Base-by-base conservation (phyloP, 768 basidiomycete genomes). In the Boletus sp. region DNA sequence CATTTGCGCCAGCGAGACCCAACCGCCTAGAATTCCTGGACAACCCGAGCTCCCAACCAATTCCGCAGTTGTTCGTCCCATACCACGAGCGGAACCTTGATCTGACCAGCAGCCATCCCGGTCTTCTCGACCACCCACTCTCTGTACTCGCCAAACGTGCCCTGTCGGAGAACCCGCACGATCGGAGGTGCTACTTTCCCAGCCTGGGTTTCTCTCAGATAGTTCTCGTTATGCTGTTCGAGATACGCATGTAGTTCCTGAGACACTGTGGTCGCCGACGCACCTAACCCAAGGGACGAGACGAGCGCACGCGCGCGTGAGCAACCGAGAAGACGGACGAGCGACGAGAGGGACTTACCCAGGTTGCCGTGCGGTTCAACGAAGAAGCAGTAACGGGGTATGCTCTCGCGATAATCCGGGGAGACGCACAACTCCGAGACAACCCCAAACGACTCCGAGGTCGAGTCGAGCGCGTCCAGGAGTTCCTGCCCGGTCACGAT, bases 351-450 rank as follows among this genome's bases (percentile, higher is more conserved):
- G 2, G 24, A 58, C 62, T 3, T 35, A 60, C 68, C 58, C 2
- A 54, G 39, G 3, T 54, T 52, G 4, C 49, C 55, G 7, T 18
- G 58, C 12, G 32, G 49, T 33, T 69, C 66, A 0, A 70, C 59
- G 48, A 64, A 64, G 36, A 64, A 66, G 32, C 57, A 52, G 33
- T 64, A 66, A 8, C 67, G 59, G 3, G 59, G 56, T 11, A 56
- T 55, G 10, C 37, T 55, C 40, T 58, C 41, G 18, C 67, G 59
- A 14, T 60, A 59, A 35, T 69, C 67, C 2, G 58, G 51, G 37
- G 60, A 47, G 11, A 69, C 44, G 17, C 64, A 62, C n/a, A 52
- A 60, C 30, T 71, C 64, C 5, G 62, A 71, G 41, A 69, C 47
- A 9, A 46, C 41, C 0, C 69, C 67, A 3, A 71, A 53, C 1